Evolutionary conservation across 2,329 filamentous ascomycete species (phyloP).

Genomic region (Stachybotrys elegans): DNA sequence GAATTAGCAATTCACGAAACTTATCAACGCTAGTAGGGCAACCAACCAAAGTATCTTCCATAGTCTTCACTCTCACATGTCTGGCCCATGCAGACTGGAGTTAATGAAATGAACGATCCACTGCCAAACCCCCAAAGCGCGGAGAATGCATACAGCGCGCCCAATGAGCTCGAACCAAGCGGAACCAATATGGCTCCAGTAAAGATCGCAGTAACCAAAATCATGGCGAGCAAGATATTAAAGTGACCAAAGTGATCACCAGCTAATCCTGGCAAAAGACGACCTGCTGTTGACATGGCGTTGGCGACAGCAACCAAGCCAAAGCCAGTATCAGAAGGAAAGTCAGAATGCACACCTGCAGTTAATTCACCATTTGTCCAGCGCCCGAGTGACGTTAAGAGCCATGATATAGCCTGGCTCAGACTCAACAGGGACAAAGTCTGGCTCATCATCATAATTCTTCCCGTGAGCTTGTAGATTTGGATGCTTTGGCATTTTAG

Average conservation of each 20-base stretch:
- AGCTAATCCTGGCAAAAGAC: conserved; percentile 36
- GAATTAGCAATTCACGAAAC: background rate
- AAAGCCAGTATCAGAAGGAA: conserved; percentile 33
- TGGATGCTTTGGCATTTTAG: background rate
- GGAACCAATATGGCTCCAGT: conserved; percentile 40
- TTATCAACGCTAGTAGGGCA: background rate
- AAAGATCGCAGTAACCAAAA: conserved; percentile 29
- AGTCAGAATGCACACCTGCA: conserved; percentile 9
- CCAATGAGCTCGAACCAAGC: conserved; percentile 31
- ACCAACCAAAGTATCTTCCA: conserved; percentile 32
- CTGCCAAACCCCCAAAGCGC: conserved; percentile 44
- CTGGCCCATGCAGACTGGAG: conserved; percentile 38
- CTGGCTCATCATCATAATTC: background rate
- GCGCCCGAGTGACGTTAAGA: background rate
- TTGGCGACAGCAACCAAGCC: conserved; percentile 40
- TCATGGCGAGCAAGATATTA: conserved; percentile 24
- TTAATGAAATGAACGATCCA: conserved; percentile 28
- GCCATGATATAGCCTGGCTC: background rate
- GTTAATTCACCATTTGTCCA: background rate
- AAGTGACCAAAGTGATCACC: conserved; percentile 39
- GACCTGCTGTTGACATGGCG: conserved; percentile 34
- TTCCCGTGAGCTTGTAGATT: background rate
- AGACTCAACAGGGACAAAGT: background rate
- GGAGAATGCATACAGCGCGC: conserved; percentile 36
- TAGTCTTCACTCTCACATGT: conserved; percentile 41